A percentile compares a stretch with the other conserved stretches of the same genome.
phyloP scores from a whole-genome alignment of 768 basidiomycete genomes.

The Kwoniella sp. region DNA sequence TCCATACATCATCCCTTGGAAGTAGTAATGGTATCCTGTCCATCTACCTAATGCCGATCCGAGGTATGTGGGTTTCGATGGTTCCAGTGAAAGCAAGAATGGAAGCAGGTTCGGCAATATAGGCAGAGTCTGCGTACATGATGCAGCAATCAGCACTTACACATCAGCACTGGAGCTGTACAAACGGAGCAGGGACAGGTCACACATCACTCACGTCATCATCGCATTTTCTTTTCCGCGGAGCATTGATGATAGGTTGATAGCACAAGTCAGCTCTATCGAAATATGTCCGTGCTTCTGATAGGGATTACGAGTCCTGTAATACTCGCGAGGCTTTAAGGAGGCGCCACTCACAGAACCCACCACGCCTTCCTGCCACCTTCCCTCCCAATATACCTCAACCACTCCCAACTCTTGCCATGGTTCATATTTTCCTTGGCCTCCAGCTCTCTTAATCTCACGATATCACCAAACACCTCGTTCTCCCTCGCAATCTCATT shows the following conservation, averaged over 20 bases:
- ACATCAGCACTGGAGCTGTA: too few relatives aligned
- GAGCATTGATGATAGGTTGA: not conserved
- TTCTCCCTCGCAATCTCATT: conserved; percentile 26
- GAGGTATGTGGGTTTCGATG: conserved; percentile 36
- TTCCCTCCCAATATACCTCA: conserved; percentile 34
- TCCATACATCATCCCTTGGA: conserved; percentile 45
- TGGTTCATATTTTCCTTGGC: conserved; percentile 45
- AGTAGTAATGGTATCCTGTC: conserved; percentile 37
- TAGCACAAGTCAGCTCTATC: conserved; percentile 9
- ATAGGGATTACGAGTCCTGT: too few relatives aligned
- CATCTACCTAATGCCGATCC: conserved; percentile 32
- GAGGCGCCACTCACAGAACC: conserved; percentile 45
- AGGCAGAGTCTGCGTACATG: conserved; percentile 27
- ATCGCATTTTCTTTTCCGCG: conserved; percentile 37
- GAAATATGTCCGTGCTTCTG: not conserved
- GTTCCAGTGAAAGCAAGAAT: conserved; percentile 24
- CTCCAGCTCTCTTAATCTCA: conserved; percentile 33
- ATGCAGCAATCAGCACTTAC: too few relatives aligned
- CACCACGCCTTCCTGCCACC: conserved; percentile 37
- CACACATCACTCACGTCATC: conserved; percentile 43
- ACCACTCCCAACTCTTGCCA: conserved; percentile 46
- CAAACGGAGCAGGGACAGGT: too few relatives aligned
- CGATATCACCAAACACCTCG: conserved; percentile 35
- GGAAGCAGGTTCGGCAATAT: conserved; percentile 43
- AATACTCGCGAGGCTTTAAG: too few relatives aligned